Evolutionary conservation across 225 moss, liverwort and hornwort species (phyloP).

Genomic region (Pseudisothecium myosuroides): DNA sequence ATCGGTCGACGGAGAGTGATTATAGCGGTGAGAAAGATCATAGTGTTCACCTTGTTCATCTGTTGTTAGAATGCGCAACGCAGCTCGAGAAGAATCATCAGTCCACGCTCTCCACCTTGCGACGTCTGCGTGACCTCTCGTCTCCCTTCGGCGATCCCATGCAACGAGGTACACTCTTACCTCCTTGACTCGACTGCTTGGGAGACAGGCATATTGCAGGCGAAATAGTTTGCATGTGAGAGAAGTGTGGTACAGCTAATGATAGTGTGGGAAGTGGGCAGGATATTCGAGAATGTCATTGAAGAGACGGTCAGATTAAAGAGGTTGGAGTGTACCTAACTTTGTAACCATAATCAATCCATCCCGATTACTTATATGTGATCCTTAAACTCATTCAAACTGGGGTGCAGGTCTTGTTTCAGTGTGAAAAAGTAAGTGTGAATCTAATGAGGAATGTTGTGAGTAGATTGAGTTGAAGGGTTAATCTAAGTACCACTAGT

Average conservation of each 20-base stretch:
- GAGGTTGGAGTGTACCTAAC: neutral
- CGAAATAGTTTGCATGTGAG: neutral
- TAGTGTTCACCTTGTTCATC: constrained; percentile 40
- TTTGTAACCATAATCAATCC: no score
- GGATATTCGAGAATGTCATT: neutral
- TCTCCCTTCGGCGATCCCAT: constrained; percentile 57
- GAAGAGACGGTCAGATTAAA: neutral
- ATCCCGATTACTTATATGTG: neutral
- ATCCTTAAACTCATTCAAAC: neutral
- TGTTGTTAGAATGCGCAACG: constrained; percentile 49
- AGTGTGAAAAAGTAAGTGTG: neutral
- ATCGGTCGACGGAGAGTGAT: constrained; percentile 43
- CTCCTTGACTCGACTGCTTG: neutral
- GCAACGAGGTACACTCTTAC: constrained; percentile 19
- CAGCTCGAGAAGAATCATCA: constrained; percentile 28
- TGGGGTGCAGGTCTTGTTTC: neutral
- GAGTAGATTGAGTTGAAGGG: neutral
- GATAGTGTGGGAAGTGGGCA: neutral
- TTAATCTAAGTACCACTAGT: neutral
- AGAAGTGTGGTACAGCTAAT: no score
- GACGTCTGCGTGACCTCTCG: constrained; percentile 42
- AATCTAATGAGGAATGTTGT: neutral
- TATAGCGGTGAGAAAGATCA: constrained; percentile 40
- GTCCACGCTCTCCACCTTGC: constrained; percentile 7
- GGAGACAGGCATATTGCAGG: no score